Base-by-base conservation (phyloP, 805 yeast species). In the Lachancea dasiensis region DNA sequence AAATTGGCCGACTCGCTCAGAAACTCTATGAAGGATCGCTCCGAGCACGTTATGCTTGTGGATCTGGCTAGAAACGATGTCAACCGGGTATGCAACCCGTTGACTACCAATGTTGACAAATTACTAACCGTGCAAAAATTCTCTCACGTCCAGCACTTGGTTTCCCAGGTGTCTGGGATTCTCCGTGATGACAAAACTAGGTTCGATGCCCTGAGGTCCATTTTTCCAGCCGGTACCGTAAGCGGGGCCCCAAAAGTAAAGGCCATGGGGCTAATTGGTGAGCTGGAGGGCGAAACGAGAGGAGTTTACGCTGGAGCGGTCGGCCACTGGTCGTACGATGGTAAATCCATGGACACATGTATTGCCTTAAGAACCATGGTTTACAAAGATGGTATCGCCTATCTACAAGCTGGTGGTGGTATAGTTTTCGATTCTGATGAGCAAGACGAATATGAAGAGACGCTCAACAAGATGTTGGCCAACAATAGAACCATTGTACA, bases 231-330 rank as follows among this genome's bases (percentile, higher is more conserved):
- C 1, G 99, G 99, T 30, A 92, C 99, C 1, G 97, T 90, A 9
- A 81, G 94, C 39, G 99, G 99, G 27, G 97, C 99, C 2, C 99
- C 99, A 39, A 92, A 92, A 63, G 95, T 92, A 28, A 78, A 76
- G 52, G 98, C 98, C 7, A 92, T 92, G 97, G 94, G 89, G 62
- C 69, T 92, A 30, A 86, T 92, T 51, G 82, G 84, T 14, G 95
- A 86, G 58, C 66, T 90, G 33, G 98, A 92, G 58, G 73, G 76
- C 44, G 97, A 90, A 58, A 86, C 86, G 55, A 73, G 98, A 56
- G 98, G 97, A 31, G 89, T 90, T 6, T 92, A 92, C 57, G 98
- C 99, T 0, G 98, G 98, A 45, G 98, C 98, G 2, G 97, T 92
- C 14, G 98, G 99, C 6, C 83, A 84, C 59, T 92, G 97, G 96